These are phyloP conservation scores for Tuber melanosporum DNA, from an alignment of 495 filamentous ascomycete species.

Conservation along the genomic window DNA sequence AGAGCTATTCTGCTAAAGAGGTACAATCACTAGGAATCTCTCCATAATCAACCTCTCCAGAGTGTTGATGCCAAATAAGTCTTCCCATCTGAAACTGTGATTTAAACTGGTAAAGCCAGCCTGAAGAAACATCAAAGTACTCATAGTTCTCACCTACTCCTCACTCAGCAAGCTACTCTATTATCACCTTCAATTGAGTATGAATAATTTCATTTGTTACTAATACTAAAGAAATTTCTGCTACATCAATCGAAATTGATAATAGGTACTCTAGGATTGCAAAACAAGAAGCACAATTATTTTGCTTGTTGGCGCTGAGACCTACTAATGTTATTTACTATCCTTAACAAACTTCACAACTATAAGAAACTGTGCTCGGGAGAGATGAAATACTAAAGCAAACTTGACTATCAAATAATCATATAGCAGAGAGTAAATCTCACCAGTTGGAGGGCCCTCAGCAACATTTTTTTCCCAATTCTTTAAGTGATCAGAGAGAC, in stretches of 20 bases:
- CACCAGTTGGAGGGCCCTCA: no score
- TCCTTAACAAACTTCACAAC: no score
- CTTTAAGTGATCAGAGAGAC: no score
- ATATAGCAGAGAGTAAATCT: no score
- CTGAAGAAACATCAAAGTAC: constrained; percentile 27
- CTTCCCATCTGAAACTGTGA: constrained; percentile 28
- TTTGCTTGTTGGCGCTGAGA: background rate
- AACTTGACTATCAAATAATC: no score
- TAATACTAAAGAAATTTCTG: background rate
- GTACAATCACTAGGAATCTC: constrained; percentile 1
- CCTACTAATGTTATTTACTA: background rate
- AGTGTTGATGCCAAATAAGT: constrained; percentile 24
- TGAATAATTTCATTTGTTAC: background rate
- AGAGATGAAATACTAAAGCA: no score
- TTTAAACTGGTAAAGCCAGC: constrained; percentile 30
- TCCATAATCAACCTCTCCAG: background rate
- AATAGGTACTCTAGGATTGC: background rate
- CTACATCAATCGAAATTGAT: background rate
- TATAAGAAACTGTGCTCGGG: no score
- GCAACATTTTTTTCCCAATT: no score
- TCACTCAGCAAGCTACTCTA: no score
- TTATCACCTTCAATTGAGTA: no score
- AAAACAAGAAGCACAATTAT: background rate
- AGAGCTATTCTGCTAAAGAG: constrained; percentile 19
- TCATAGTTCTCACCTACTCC: constrained; percentile 19